Base-by-base conservation (phyloP, 176 grass and related monocot genomes). In the Hordeum vulgare region DNA sequence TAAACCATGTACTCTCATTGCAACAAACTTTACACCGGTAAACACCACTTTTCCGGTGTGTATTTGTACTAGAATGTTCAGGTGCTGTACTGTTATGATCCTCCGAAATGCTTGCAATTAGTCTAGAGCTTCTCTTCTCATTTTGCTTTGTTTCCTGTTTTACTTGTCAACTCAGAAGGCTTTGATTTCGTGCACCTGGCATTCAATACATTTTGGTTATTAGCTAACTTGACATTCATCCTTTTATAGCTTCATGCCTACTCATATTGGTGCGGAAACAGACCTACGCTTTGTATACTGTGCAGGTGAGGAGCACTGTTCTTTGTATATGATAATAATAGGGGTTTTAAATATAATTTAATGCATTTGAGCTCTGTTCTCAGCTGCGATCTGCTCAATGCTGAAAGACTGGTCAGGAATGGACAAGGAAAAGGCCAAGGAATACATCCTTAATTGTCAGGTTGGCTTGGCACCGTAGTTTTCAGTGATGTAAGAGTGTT, bases 221-320 rank as follows among this genome's bases (percentile, higher is more conserved):
- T 83, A 71, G 12, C 21, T 66, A 62, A 71, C 41, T 86, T 17
- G 14, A 14, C 34, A 56, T 37, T 11, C 68, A 81, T 89, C 65
- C 76, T 75, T 79, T 89, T 75, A 53, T 80, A 98, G 96, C 70
- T 98, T 95, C 77, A 94, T 92, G 89, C 93, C 96, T 78, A 95
- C 81, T 90, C 90, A 95, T 86, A 90, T 86, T 90, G 91, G 96
- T 42, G 93, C 90, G 2, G 96, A 98, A 90, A 95, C 74, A 20
- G 93, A 95, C 58, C 89, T 98, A 71, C 91, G 96, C 12, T 98
- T 98, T 90, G 89, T 98, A 12, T 98, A 94, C 67, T 98, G 96
- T 87, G 96, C 96, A 83, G 96, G 96, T 95, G 72, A 84, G 91
- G 61, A 49, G n/a, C 34, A 84, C 7, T 81, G 9, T 59, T 53